Conservation (phyloP, 2,329 filamentous ascomycete species). For the Cercospora berteroae region DNA sequence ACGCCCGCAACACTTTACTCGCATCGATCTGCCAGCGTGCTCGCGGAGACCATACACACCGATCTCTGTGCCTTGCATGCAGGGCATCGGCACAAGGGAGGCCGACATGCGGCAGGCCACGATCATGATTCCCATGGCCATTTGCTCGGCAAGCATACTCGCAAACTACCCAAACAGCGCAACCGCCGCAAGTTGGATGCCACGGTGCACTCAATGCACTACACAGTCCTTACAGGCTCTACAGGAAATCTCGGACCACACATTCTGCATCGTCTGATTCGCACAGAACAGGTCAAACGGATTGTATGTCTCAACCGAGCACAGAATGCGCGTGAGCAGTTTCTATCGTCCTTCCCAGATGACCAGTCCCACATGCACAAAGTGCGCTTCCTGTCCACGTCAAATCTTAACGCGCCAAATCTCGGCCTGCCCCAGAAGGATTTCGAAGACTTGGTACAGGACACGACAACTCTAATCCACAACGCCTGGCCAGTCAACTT, state of each 20-base stretch:
- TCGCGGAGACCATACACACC: background rate
- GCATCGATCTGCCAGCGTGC: background rate
- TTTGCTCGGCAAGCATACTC: background rate
- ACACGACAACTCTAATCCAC: conserved; percentile 36
- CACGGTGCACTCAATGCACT: background rate
- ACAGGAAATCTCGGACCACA: conserved; percentile 40
- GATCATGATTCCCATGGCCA: background rate
- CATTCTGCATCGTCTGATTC: conserved; percentile 36
- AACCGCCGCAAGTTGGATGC: background rate
- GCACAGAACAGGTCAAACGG: conserved; percentile 21
- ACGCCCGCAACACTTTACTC: background rate
- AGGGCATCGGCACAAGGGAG: background rate
- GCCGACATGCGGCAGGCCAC: background rate
- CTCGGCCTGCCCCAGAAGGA: conserved; percentile 28
- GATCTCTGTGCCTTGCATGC: background rate
- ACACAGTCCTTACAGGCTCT: conserved; percentile 39
- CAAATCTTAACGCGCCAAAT: conserved; percentile 25
- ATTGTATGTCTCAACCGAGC: conserved; percentile 36
- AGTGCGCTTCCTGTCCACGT: background rate
- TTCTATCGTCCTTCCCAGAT: conserved; percentile 20
- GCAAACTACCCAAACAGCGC: background rate
- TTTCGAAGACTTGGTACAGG: conserved; percentile 26
- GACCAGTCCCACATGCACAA: background rate
- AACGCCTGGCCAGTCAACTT: conserved; percentile 43
- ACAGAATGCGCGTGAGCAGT: conserved; percentile 20